These are phyloP conservation scores for Crithidia fasciculata DNA, from an alignment of 208 protist genomes.

Conservation along the genomic window DNA sequence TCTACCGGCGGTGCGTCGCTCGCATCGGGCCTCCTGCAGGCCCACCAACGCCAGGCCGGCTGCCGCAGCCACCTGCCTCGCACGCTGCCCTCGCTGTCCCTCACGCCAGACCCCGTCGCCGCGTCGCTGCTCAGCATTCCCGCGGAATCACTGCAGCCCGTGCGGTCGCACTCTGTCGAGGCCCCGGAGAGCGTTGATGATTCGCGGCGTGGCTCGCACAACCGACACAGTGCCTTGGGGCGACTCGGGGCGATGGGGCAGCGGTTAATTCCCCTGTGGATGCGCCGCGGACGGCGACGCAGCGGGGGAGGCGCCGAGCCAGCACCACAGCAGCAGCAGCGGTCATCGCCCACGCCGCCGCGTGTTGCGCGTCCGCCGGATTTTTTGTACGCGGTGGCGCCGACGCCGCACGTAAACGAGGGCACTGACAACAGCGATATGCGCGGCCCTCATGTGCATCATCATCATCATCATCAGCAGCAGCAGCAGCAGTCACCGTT, in stretches of 20 bases:
- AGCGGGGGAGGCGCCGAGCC: not conserved
- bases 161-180: conserved; percentile 9
- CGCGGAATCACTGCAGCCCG: not conserved
- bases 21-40: conserved; percentile 17
- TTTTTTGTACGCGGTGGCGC: not conserved
- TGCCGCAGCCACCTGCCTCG: conserved; percentile 27
- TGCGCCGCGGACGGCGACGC: not conserved
- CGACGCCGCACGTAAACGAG: too few species aligned
- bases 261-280: conserved; percentile 14
- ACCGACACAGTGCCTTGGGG: not conserved
- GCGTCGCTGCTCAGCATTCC: not conserved
- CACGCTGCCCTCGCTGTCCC: conserved; percentile 5
- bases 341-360: not conserved
- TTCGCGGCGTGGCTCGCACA: not conserved
- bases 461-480: not conserved
- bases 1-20: conserved; percentile 7
- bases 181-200: not conserved
- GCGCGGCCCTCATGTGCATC: not conserved
- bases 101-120: conserved; percentile 12
- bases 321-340: not conserved
- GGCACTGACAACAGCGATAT: too few species aligned
- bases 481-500: not conserved
- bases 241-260: conserved; percentile 8
- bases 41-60: conserved; percentile 23
- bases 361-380: not conserved